These are phyloP conservation scores for Oryza punctata DNA, from an alignment of 176 grass and related monocot genomes.

Conservation along the genomic window DNA sequence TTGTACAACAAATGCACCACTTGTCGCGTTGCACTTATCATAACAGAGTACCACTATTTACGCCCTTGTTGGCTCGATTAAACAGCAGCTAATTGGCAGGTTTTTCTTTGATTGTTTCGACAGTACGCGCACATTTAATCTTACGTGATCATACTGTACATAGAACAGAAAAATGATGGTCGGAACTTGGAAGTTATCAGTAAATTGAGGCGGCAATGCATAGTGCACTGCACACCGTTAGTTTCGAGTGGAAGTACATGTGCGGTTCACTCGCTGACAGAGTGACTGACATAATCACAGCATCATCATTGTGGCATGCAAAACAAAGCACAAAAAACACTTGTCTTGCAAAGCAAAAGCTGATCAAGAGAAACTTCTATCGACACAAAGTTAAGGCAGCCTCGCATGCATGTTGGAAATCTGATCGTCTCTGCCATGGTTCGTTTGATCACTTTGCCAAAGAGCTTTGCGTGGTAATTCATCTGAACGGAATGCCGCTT, in stretches of 20 bases:
- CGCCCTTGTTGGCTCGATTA: background rate
- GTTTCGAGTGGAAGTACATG: background rate
- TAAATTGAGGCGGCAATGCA: background rate
- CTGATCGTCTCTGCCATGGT: conserved; percentile 19
- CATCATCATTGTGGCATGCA: conserved; percentile 17
- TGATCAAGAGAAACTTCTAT: conserved; percentile 25
- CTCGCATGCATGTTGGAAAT: conserved; percentile 3
- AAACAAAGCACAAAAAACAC: background rate
- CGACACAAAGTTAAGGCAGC: background rate
- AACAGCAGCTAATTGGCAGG: background rate
- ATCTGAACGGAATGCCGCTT: background rate
- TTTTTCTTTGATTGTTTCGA: background rate
- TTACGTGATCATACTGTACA: background rate
- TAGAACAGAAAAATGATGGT: background rate
- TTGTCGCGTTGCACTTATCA: background rate
- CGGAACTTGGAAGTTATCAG: background rate
- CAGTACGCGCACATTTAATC: background rate
- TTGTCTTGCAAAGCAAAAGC: background rate
- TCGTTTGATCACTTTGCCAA: background rate
- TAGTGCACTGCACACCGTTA: background rate
- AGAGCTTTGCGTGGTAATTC: background rate
- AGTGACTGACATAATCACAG: background rate
- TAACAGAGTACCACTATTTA: background rate
- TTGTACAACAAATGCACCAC: conserved; percentile 3
- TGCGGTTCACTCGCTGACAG: background rate